Evolutionary conservation across 129 eudicot genomes (phyloP).

Genomic region (Logfia minima): DNA sequence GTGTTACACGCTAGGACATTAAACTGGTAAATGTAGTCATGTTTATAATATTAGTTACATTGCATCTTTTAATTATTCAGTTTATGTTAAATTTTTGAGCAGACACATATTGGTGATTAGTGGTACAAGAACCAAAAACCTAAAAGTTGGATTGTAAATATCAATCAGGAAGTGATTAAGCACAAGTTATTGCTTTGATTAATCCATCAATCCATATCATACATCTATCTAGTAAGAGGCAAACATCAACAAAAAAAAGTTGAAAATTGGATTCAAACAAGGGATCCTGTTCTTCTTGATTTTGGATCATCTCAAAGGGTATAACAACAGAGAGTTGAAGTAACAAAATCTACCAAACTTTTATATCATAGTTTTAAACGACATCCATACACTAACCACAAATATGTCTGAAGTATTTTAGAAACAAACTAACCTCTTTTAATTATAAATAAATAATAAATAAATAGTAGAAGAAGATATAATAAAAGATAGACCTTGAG

Average conservation of each 20-base stretch:
- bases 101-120: background rate
- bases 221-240: background rate
- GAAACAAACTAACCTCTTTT: background rate
- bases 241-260: background rate
- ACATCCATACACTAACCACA: background rate
- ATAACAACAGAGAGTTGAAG: background rate
- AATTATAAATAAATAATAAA: no score
- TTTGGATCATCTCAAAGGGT: background rate
- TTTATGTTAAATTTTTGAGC: background rate
- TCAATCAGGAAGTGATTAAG: background rate
- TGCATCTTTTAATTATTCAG: background rate
- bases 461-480: background rate
- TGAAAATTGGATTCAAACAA: background rate
- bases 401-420: background rate
- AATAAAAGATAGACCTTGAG: constrained; percentile 43
- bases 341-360: background rate
- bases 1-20: background rate
- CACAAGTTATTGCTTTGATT: background rate
- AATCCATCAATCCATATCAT: background rate
- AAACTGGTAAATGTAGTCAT: background rate
- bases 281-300: background rate
- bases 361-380: background rate
- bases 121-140: background rate
- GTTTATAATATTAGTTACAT: background rate
- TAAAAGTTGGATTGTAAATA: background rate